Evolutionary conservation across 1,139 yeast genomes (phyloP).

Genomic region (Protomyces arabidopsidicola): DNA sequence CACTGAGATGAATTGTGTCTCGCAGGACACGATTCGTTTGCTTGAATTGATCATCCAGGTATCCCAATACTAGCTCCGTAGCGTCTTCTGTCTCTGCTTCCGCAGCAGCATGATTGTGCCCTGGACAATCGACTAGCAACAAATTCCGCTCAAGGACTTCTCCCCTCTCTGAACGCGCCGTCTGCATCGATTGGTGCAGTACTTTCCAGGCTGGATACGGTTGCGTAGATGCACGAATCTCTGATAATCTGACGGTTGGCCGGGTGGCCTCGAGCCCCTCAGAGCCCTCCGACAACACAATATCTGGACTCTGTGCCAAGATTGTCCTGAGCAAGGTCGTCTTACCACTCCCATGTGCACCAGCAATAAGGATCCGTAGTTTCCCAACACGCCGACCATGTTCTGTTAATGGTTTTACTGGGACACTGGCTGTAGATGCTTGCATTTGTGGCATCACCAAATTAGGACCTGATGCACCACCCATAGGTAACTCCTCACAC

Average conservation of each 20-base stretch:
- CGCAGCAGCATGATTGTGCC: background rate
- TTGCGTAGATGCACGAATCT: conserved; percentile 17
- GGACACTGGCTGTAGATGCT: background rate
- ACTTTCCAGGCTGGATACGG: conserved; percentile 20
- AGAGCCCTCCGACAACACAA: conserved; percentile 5
- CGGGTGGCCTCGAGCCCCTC: conserved; percentile 16
- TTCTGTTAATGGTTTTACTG: background rate
- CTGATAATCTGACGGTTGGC: conserved; percentile 8
- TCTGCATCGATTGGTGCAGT: background rate
- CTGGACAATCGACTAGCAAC: conserved; percentile 16
- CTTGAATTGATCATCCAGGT: conserved; percentile 10
- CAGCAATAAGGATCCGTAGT: conserved; percentile 9
- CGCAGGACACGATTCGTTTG: conserved; percentile 5
- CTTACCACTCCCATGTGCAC: conserved; percentile 15
- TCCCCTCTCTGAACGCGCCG: background rate
- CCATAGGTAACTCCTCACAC: background rate
- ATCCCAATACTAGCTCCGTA: conserved; percentile 9
- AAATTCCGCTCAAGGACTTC: conserved; percentile 10
- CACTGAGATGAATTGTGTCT: background rate
- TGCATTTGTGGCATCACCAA: conserved; percentile 21
- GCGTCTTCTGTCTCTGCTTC: conserved; percentile 9
- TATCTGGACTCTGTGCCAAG: conserved; percentile 14
- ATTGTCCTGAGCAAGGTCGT: conserved; percentile 15
- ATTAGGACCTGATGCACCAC: background rate
- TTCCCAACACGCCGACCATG: conserved; percentile 15